These are phyloP conservation scores for Boletellus ananiceps DNA, from an alignment of 768 basidiomycete genomes.

Conservation along the genomic window DNA sequence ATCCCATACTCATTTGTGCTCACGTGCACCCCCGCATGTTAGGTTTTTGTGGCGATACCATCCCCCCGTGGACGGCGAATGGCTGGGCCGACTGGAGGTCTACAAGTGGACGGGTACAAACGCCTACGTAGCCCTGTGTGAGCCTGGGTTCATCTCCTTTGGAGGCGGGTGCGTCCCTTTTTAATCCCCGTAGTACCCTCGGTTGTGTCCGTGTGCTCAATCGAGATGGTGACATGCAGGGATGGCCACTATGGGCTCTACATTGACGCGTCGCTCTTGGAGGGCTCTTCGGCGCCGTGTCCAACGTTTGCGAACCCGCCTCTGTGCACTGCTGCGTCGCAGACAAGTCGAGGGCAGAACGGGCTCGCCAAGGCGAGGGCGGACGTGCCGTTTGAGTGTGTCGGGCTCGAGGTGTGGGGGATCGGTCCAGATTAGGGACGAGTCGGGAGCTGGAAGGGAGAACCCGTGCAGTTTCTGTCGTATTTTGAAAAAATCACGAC, in stretches of 20 bases:
- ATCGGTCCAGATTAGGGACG: slow-evolving; percentile 36
- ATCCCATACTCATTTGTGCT: background rate
- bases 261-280: no score
- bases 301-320: slow-evolving; percentile 46
- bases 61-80: slow-evolving; percentile 15
- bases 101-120: slow-evolving; percentile 88
- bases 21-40: background rate
- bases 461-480: no score
- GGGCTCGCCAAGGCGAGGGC: slow-evolving; percentile 31
- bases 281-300: no score
- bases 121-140: slow-evolving; percentile 85
- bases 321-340: slow-evolving; percentile 45
- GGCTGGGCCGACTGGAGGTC: slow-evolving; percentile 44
- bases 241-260: no score
- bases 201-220: no score
- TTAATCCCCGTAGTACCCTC: slow-evolving; percentile 33
- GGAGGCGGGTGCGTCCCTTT: slow-evolving; percentile 74
- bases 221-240: no score
- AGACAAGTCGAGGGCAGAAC: background rate
- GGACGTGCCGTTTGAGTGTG: slow-evolving; percentile 77
- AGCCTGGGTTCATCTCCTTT: slow-evolving; percentile 75
- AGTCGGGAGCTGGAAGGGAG: no score
- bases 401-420: slow-evolving; percentile 90
- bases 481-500: no score
- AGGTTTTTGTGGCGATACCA: slow-evolving; percentile 78